Conservation (phyloP, 1,139 yeast species). For the Candida neerlandica region DNA sequence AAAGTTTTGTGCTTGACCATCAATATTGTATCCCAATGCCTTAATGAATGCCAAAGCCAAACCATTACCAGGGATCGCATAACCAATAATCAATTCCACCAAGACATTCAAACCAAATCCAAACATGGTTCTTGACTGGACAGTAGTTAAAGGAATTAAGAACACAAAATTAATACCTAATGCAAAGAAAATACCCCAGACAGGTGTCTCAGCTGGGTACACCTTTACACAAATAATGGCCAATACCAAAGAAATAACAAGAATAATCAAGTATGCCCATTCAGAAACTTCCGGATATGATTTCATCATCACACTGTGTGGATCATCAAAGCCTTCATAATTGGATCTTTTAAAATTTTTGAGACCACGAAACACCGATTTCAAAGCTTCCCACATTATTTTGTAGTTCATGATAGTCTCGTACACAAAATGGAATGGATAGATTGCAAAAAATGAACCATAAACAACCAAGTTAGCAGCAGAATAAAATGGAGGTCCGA, state of each 20-base stretch:
- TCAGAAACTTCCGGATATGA: constrained; percentile 64
- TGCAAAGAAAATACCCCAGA: constrained; percentile 62
- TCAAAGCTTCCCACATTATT: constrained; percentile 18
- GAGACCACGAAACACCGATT: constrained; percentile 9
- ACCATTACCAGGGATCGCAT: constrained; percentile 64
- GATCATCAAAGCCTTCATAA: constrained; percentile 39
- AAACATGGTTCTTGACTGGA: constrained; percentile 55
- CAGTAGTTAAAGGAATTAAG: constrained; percentile 50
- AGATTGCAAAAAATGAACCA: constrained; percentile 61
- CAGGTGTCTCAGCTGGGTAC: constrained; percentile 53
- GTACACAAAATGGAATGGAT: constrained; percentile 59
- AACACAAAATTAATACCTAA: constrained; percentile 56
- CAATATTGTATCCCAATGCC: constrained; percentile 59
- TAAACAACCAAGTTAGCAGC: constrained; percentile 49
- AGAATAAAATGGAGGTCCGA: constrained; percentile 50
- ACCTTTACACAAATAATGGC: constrained; percentile 51
- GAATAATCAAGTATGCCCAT: constrained; percentile 54
- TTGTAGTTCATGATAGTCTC: constrained; percentile 33
- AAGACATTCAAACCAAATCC: constrained; percentile 56
- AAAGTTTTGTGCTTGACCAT: constrained; percentile 59
- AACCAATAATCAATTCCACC: constrained; percentile 62
- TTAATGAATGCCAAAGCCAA: constrained; percentile 58
- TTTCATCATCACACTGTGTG: constrained; percentile 59
- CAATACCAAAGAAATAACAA: constrained; percentile 49
- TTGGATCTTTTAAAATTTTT: constrained; percentile 16